These are phyloP conservation scores for Canariomyces notabilis DNA, from an alignment of 2,329 filamentous ascomycete species.

Conservation along the genomic window DNA sequence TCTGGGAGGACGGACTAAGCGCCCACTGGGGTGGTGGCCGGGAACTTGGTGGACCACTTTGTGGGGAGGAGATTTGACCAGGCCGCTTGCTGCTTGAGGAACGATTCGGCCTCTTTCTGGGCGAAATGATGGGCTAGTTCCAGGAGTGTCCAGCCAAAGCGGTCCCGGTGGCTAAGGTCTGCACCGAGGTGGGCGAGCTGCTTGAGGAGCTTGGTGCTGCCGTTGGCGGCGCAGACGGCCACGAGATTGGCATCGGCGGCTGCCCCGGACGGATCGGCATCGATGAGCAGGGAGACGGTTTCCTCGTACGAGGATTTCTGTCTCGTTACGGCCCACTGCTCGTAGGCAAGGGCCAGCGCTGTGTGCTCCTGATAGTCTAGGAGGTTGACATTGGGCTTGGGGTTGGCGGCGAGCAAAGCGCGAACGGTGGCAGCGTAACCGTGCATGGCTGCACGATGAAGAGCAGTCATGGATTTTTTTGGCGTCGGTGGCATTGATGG, in stretches of 20 bases:
- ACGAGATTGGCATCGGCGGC: constrained; percentile 13
- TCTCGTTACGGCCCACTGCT: constrained; percentile 15
- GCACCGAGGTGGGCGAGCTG: constrained; percentile 13
- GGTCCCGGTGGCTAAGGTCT: constrained; percentile 17
- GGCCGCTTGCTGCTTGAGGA: constrained; percentile 16
- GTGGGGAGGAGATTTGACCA: constrained; percentile 15
- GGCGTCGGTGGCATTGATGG: constrained; percentile 15
- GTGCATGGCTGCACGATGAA: constrained; percentile 19
- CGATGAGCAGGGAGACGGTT: constrained; percentile 14
- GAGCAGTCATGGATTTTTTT: constrained; percentile 17
- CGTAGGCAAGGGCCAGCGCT: constrained; percentile 17
- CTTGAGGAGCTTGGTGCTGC: constrained; percentile 14
- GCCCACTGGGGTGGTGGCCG: constrained; percentile 2
- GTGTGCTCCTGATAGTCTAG: constrained; percentile 9
- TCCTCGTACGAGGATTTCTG: constrained; percentile 8
- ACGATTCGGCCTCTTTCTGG: constrained; percentile 9
- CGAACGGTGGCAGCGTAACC: constrained; percentile 15
- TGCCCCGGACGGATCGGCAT: constrained; percentile 3
- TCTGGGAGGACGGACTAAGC: constrained; percentile 4
- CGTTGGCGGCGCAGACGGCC: constrained; percentile 19
- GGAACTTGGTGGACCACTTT: constrained; percentile 10
- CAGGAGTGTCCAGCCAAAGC: constrained; percentile 23
- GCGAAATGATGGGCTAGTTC: constrained; percentile 15
- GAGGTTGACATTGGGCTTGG: constrained; percentile 7
- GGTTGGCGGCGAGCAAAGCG: constrained; percentile 10